Conservation (phyloP, 345 rosid genomes). For the Dipteronia dyeriana region DNA sequence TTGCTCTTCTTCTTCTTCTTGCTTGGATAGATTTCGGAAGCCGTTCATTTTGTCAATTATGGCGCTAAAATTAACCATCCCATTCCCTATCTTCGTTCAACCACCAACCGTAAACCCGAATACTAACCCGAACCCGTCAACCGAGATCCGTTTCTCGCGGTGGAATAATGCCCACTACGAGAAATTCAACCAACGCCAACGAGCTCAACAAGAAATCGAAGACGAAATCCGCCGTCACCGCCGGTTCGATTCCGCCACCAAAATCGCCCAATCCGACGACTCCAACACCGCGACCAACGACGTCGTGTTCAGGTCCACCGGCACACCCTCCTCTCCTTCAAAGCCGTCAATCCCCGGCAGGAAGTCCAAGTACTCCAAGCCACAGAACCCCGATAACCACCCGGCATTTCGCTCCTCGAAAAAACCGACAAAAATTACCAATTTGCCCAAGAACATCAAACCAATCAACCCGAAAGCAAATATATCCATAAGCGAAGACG, state of each 20-base stretch:
- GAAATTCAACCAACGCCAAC: constrained; percentile 61
- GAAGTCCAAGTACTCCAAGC: constrained; percentile 78
- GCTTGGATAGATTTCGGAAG: background rate
- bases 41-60: constrained; percentile 19
- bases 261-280: constrained; percentile 39
- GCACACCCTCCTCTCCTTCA: constrained; percentile 79
- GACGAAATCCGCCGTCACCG: constrained; percentile 69
- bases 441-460: constrained; percentile 16
- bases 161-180: constrained; percentile 84
- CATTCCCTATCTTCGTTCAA: constrained; percentile 68
- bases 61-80: constrained; percentile 67
- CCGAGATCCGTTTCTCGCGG: constrained; percentile 62
- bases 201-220: constrained; percentile 65
- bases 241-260: constrained; percentile 57
- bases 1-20: background rate
- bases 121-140: constrained; percentile 33
- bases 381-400: constrained; percentile 31
- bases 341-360: constrained; percentile 73
- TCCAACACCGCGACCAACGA: constrained; percentile 15
- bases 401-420: constrained; percentile 45
- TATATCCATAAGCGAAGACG: constrained; percentile 60
- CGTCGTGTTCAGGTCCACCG: constrained; percentile 54
- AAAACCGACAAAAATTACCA: constrained; percentile 27
- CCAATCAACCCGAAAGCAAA: constrained; percentile 40
- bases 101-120: constrained; percentile 26